A percentile compares a stretch with the other conserved stretches of the same genome.
Conservation (phyloP, 345 rosid species). For the Citrus unshiu region DNA sequence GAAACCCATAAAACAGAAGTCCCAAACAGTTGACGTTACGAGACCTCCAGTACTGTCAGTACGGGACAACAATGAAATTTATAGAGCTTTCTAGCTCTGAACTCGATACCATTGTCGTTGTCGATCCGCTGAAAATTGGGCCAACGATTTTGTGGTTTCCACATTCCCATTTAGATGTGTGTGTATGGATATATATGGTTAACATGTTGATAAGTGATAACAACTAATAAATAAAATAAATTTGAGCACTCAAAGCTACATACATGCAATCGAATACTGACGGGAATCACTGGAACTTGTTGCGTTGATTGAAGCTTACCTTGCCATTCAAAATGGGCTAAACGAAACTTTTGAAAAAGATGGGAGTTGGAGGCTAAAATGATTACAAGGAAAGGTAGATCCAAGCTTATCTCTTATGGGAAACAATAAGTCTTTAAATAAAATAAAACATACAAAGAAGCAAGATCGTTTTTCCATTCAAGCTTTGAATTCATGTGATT, state of each 20-base stretch:
- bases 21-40: no score
- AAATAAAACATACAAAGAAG: neutral
- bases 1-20: no score
- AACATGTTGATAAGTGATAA: neutral
- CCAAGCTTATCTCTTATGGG: constrained; percentile 32
- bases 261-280: neutral
- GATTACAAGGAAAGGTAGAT: constrained; percentile 15
- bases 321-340: constrained; percentile 5
- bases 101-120: no score
- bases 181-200: no score
- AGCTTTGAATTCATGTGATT: constrained; percentile 25
- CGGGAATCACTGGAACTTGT: neutral
- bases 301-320: neutral
- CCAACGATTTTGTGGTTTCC: no score
- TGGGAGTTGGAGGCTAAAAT: constrained; percentile 15
- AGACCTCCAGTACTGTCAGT: no score
- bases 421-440: neutral
- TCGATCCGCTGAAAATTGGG: no score
- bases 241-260: neutral
- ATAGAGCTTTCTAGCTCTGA: no score
- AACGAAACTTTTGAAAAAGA: constrained; percentile 27
- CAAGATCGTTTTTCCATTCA: constrained; percentile 17
- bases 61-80: no score
- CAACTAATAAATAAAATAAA: neutral
- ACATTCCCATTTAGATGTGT: no score